These are phyloP conservation scores for Euphrasia arctica DNA, from an alignment of 305 asterid genomes.

Conservation along the genomic window DNA sequence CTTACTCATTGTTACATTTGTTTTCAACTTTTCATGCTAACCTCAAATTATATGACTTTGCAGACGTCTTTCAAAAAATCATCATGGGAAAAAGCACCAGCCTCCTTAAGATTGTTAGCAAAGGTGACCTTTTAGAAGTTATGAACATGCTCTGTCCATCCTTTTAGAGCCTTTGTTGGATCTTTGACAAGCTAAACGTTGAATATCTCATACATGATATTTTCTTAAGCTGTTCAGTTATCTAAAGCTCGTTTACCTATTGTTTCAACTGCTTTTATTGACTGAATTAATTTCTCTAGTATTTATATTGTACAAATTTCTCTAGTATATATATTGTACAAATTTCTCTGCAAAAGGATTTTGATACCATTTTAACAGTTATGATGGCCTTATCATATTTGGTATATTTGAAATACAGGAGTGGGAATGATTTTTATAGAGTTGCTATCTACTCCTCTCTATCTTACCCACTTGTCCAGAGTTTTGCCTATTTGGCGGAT, in stretches of 20 bases:
- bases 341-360: not conserved
- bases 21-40: conserved; percentile 19
- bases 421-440: not conserved
- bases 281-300: not conserved
- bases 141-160: conserved; percentile 12
- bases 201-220: not conserved
- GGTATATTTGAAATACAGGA: not conserved
- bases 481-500: not conserved
- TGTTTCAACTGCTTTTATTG: not conserved
- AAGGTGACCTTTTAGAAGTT: conserved; percentile 51
- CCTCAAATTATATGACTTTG: conserved; percentile 25
- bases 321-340: not conserved
- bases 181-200: conserved; percentile 8
- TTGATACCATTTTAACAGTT: not conserved
- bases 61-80: conserved; percentile 61
- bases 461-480: not conserved
- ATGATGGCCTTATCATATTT: not conserved
- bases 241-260: not conserved
- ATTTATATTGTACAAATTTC: not conserved
- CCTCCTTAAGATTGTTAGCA: conserved; percentile 46
- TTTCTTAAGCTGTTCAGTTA: not conserved
- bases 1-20: not conserved
- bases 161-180: conserved; percentile 10
- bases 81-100: conserved; percentile 40
- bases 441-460: not conserved